These are phyloP conservation scores for Penicillium pancosmium DNA, from an alignment of 495 filamentous ascomycete species.

Conservation along the genomic window DNA sequence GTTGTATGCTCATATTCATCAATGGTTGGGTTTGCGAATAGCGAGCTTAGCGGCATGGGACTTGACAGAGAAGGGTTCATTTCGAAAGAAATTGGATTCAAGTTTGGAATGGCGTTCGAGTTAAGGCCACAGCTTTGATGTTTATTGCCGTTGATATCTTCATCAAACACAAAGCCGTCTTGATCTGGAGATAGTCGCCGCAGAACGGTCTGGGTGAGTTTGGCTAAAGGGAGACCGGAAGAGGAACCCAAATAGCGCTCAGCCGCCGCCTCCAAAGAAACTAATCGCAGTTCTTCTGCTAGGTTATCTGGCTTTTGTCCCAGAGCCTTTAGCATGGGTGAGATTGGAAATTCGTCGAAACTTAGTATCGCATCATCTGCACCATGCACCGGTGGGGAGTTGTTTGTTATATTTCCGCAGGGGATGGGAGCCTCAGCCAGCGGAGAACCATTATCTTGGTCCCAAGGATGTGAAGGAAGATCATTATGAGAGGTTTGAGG, in stretches of 20 bases:
- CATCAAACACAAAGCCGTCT: conserved; percentile 43
- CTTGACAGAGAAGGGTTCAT: conserved; percentile 20
- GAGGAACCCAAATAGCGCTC: conserved; percentile 44
- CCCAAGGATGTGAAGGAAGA: conserved; percentile 10
- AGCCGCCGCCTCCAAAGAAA: conserved; percentile 42
- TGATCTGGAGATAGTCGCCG: conserved; percentile 49
- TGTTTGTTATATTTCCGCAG: conserved; percentile 1
- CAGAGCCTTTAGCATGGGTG: background rate
- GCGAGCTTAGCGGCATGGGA: conserved; percentile 20
- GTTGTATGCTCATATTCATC: conserved; percentile 22
- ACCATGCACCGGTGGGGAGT: background rate
- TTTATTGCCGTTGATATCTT: conserved; percentile 18
- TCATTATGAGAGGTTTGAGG: conserved; percentile 16
- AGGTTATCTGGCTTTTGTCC: conserved; percentile 23
- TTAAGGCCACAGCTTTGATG: conserved; percentile 9
- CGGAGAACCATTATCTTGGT: conserved; percentile 8
- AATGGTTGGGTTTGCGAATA: conserved; percentile 21
- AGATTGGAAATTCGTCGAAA: conserved; percentile 6
- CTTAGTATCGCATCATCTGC: no score
- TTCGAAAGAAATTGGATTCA: conserved; percentile 20
- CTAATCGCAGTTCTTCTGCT: conserved; percentile 32
- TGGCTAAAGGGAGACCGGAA: conserved; percentile 40
- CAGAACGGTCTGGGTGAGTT: conserved; percentile 44
- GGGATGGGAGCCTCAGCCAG: background rate
- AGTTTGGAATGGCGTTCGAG: conserved; percentile 14